These are phyloP conservation scores for Boletus tomentosulus DNA, from an alignment of 768 basidiomycete species.

Conservation along the genomic window DNA sequence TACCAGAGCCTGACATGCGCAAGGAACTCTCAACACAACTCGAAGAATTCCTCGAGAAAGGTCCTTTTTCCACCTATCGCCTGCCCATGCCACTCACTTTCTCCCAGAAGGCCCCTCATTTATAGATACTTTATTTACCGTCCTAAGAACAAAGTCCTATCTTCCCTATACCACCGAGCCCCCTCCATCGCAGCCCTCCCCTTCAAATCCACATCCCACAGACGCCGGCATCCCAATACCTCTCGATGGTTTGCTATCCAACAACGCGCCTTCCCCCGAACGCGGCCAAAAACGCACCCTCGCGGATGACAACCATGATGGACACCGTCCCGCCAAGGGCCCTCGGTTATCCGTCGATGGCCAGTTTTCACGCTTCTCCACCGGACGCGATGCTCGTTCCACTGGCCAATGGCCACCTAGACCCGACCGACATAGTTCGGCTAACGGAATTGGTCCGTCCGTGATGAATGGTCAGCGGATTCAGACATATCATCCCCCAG, in stretches of 20 bases:
- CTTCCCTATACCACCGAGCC: slow-evolving; percentile 62
- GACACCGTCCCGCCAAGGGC: slow-evolving; percentile 62
- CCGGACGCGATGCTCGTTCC: slow-evolving; percentile 38
- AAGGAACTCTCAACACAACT: slow-evolving; percentile 73
- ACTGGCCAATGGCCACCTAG: slow-evolving; percentile 41
- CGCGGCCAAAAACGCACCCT: slow-evolving; percentile 63
- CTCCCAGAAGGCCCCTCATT: slow-evolving; percentile 63
- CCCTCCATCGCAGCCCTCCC: slow-evolving; percentile 29
- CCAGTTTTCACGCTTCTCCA: slow-evolving; percentile 61
- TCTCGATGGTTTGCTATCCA: slow-evolving; percentile 56
- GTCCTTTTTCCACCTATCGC: slow-evolving; percentile 36
- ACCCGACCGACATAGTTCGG: slow-evolving; percentile 27
- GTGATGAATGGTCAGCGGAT: slow-evolving; percentile 43
- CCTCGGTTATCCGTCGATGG: slow-evolving; percentile 61
- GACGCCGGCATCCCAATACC: slow-evolving; percentile 81
- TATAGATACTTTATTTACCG: slow-evolving; percentile 81
- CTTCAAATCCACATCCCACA: slow-evolving; percentile 33
- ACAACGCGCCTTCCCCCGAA: slow-evolving; percentile 43
- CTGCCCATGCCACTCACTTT: slow-evolving; percentile 8
- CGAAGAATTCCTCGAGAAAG: slow-evolving; percentile 91
- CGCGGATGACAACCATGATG: slow-evolving; percentile 59
- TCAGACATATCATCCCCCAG: slow-evolving; percentile 65
- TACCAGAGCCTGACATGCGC: slow-evolving; percentile 76
- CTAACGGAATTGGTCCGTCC: slow-evolving; percentile 25
- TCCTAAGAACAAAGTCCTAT: slow-evolving; percentile 82